A percentile compares a stretch with the other conserved stretches of the same genome.
Conservation (phyloP, 2,329 filamentous ascomycete genomes). For the Xylaria multiplex region DNA sequence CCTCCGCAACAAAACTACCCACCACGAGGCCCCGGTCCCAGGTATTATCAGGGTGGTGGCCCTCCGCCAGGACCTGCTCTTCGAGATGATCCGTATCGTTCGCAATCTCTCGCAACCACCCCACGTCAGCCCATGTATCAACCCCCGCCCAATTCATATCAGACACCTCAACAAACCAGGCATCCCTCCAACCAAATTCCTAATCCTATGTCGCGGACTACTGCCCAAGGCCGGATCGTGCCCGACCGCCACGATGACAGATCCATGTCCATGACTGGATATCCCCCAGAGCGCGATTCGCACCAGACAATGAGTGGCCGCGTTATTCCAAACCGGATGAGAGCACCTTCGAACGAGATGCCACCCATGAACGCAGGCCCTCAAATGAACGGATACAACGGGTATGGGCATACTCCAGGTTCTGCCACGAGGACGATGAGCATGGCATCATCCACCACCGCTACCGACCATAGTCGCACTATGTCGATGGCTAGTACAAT, state of each 20-base stretch:
- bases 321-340: slow-evolving; percentile 78
- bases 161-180: slow-evolving; percentile 78
- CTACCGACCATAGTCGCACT: slow-evolving; percentile 66
- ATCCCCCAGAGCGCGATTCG: slow-evolving; percentile 77
- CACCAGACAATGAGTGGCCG: slow-evolving; percentile 95
- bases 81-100: slow-evolving; percentile 86
- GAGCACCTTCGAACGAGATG: slow-evolving; percentile 58
- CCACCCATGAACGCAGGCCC: slow-evolving; percentile 50
- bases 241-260: slow-evolving; percentile 92
- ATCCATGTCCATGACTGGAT: slow-evolving; percentile 94
- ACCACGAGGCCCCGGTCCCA: slow-evolving; percentile 61
- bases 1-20: slow-evolving; percentile 60
- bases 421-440: slow-evolving; percentile 68
- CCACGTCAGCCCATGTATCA: slow-evolving; percentile 79
- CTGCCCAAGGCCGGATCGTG: slow-evolving; percentile 89
- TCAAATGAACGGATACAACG: slow-evolving; percentile 46
- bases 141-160: slow-evolving; percentile 67
- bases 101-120: slow-evolving; percentile 87
- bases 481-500: slow-evolving; percentile 95
- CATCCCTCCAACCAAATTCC: slow-evolving; percentile 78
- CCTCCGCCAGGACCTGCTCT: slow-evolving; percentile 72
- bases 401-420: slow-evolving; percentile 60
- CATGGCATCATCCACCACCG: slow-evolving; percentile 66
- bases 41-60: slow-evolving; percentile 69
- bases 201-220: slow-evolving; percentile 76